Percentiles rank a stretch among this genome's conserved stretches.
Conservation (phyloP, 2,329 filamentous ascomycete species). For the Colletotrichum tropicicola region DNA sequence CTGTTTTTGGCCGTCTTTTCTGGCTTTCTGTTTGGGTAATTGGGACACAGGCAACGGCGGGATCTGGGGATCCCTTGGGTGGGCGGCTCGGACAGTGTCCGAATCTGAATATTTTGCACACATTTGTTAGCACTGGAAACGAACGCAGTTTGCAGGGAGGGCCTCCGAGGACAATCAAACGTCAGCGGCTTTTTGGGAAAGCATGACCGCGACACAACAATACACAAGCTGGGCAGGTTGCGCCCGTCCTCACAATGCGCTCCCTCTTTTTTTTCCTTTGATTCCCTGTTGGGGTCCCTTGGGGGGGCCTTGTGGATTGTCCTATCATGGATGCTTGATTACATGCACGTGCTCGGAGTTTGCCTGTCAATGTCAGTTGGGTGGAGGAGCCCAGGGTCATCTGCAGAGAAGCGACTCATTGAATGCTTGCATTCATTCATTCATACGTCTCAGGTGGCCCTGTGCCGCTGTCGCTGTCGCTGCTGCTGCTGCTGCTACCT, state of each 20-base stretch:
- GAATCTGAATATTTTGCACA: conserved; percentile 22
- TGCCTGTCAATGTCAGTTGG: not conserved
- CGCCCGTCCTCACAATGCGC: not conserved
- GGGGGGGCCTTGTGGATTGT: too few species aligned
- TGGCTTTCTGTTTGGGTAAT: not conserved
- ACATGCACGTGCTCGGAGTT: not conserved
- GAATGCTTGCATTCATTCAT: not conserved
- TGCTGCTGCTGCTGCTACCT: too few species aligned
- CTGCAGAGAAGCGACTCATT: conserved; percentile 6
- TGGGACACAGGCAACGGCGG: not conserved
- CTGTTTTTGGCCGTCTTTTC: not conserved
- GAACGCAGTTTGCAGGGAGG: too few species aligned
- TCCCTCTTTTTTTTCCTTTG: too few species aligned
- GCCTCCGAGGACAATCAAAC: too few species aligned
- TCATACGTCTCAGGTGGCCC: not conserved
- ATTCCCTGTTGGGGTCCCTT: too few species aligned
- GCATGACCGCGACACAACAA: not conserved
- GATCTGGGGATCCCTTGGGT: conserved; percentile 3
- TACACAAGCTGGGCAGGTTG: not conserved
- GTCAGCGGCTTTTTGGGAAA: too few species aligned
- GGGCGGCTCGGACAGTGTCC: conserved; percentile 28
- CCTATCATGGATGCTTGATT: not conserved
- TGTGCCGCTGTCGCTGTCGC: not conserved
- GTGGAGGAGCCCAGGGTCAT: not conserved
- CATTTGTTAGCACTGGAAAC: not conserved